Evolutionary conservation across 1,139 yeast genomes (phyloP).

Genomic region (Saccharomyces hybrid): DNA sequence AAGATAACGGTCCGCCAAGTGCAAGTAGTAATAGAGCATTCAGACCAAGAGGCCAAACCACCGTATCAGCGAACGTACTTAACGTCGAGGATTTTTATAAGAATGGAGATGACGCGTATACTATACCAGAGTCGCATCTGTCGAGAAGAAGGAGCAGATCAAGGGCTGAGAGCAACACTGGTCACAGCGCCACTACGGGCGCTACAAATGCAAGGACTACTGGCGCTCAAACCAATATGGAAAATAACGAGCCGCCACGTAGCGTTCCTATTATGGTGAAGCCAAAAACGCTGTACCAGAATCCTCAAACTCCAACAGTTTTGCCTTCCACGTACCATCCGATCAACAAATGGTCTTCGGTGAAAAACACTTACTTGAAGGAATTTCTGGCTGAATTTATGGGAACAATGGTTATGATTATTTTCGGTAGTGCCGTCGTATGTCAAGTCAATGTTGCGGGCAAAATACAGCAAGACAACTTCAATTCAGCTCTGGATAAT

Average conservation of each 20-base stretch:
- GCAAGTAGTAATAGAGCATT: constrained; percentile 2
- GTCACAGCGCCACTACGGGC: constrained; percentile 1
- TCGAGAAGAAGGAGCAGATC: constrained; percentile 2
- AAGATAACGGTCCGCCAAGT: constrained; percentile 3
- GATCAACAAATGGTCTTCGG: constrained; percentile 30
- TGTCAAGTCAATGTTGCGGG: constrained; percentile 35
- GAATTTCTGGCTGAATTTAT: constrained; percentile 41
- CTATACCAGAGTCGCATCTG: not conserved
- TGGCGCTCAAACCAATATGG: constrained; percentile 5
- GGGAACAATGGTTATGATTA: constrained; percentile 40
- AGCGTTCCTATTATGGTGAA: constrained; percentile 29
- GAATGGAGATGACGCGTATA: constrained; percentile 3
- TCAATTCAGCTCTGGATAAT: constrained; percentile 11
- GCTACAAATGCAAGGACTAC: constrained; percentile 2
- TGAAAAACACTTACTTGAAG: constrained; percentile 27
- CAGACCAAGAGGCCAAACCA: constrained; percentile 8
- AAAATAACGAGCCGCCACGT: constrained; percentile 4
- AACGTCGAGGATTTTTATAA: constrained; percentile 14
- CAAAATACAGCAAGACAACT: constrained; percentile 15
- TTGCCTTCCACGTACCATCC: constrained; percentile 34
- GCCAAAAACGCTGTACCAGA: constrained; percentile 32
- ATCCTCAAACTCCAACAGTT: constrained; percentile 34
- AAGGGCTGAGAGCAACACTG: constrained; percentile 2
- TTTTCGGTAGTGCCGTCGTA: constrained; percentile 42
- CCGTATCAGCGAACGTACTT: constrained; percentile 21